Evolutionary conservation across 108 stramenopile genomes (phyloP), one percentile per base, ranked within the genome.

Genomic region (Cyclotella distinguenda): DNA sequence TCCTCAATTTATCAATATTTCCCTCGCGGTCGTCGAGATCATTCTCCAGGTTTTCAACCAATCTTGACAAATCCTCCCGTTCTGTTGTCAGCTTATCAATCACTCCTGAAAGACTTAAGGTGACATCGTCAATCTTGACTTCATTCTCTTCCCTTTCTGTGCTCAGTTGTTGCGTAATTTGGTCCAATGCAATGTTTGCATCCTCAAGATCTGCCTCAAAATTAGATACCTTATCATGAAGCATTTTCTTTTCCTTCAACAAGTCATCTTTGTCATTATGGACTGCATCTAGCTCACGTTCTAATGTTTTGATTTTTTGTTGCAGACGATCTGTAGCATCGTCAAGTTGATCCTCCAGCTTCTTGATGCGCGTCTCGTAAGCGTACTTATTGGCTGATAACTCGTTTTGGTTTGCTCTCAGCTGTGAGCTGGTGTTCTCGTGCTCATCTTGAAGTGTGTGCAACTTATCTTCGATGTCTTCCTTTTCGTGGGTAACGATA

Each of bases 61-160:
- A 27, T 11, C 66, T 61, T 12, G 77, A 49, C 54, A 78, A 60
- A 30, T 70, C 50, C 40, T 70, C 60, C 64, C 63, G 54, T 28
- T 78, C 77, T n/a, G 64, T 54, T 32, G 61, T 76, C 30, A 76
- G 53, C 56, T 68, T 68, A 39, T 76, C 74, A 27, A 76, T 62
- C 3, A 58, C 53, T 38, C 44, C 60, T 3, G 67, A 64, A 33
- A 68, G 66, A 46, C 56, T 76, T 31, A 60, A 15, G 43, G 67
- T 76, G n/a, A 68, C 40, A 46, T 76, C 74, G 22, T 76, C 74
- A 26, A 76, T 30, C 33, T 76, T 76, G n/a, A 48, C 66, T 49
- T 76, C 74, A n/a, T 76, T 66, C 6, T 78, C 69, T 38, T 70
- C 64, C 25, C 69, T 27, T 46, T 70, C 77, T 19, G 64, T 62